Percentiles rank a stretch among this genome's conserved stretches.
Evolutionary conservation across 1,284 basidiomycete genomes (phyloP).

Genomic region (Volvariella volvacea): DNA sequence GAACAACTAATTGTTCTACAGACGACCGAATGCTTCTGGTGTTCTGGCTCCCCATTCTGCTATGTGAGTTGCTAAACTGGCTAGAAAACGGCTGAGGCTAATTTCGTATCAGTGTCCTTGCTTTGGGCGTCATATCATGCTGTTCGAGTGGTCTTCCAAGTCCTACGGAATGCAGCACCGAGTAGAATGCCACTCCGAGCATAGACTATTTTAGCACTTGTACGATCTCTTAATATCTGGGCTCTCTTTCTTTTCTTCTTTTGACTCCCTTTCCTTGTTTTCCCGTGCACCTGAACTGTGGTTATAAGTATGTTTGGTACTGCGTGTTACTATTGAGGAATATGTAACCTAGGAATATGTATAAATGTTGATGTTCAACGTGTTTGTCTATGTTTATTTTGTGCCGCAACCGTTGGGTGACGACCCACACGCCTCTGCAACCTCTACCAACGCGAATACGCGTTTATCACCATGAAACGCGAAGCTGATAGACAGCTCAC

Average conservation of each 20-base stretch:
- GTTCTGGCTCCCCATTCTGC: slow-evolving; percentile 91
- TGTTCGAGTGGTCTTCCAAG: slow-evolving; percentile 48
- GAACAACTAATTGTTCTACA: slow-evolving; percentile 22
- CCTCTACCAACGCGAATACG: no score
- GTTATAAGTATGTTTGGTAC: not conserved
- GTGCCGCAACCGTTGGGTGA: no score
- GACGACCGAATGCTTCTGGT: slow-evolving; percentile 90
- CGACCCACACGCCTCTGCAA: no score
- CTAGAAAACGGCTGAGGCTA: not conserved
- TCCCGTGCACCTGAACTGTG: slow-evolving; percentile 3
- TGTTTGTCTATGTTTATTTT: no score
- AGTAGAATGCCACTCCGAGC: slow-evolving; percentile 30
- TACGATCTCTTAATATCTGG: no score
- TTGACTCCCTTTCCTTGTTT: slow-evolving; percentile 1
- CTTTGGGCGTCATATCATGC: slow-evolving; percentile 60
- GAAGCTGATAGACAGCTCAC: slow-evolving; percentile 67
- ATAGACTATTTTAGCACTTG: slow-evolving; percentile 7
- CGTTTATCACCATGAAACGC: slow-evolving; percentile 51
- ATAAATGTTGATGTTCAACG: no score
- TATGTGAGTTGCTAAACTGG: slow-evolving; percentile 48
- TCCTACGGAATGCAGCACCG: slow-evolving; percentile 44
- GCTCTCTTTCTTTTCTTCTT: slow-evolving; percentile 4
- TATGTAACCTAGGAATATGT: not conserved
- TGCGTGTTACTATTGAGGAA: no score
- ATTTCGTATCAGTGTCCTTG: slow-evolving; percentile 46